These are phyloP conservation scores for Aspergillus hortae DNA, from an alignment of 2,329 filamentous ascomycete species.

Conservation along the genomic window DNA sequence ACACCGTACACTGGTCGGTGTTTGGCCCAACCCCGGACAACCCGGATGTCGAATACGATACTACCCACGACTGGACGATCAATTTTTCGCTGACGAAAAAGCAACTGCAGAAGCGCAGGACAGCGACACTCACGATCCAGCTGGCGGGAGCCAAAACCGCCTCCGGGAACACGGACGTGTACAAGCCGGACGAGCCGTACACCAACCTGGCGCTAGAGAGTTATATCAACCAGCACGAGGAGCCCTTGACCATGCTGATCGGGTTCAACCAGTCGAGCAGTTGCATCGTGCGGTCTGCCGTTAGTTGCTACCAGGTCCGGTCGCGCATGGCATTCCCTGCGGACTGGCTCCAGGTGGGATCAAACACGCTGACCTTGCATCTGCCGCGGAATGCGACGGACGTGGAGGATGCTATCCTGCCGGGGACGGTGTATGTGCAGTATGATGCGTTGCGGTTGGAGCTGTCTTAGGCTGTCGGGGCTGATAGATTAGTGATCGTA, in stretches of 20 bases:
- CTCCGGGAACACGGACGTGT: slow-evolving; percentile 59
- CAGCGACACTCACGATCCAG: slow-evolving; percentile 60
- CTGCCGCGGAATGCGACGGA: slow-evolving; percentile 59
- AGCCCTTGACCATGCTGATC: slow-evolving; percentile 21
- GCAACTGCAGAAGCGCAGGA: slow-evolving; percentile 41
- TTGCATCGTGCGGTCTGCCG: slow-evolving; percentile 58
- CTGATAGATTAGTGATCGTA: background rate
- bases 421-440: slow-evolving; percentile 58
- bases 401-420: slow-evolving; percentile 56
- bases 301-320: slow-evolving; percentile 60
- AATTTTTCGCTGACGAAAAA: slow-evolving; percentile 47
- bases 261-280: slow-evolving; percentile 56
- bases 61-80: slow-evolving; percentile 57
- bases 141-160: slow-evolving; percentile 62
- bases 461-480: slow-evolving; percentile 25
- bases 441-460: slow-evolving; percentile 64
- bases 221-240: slow-evolving; percentile 43
- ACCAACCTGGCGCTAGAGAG: slow-evolving; percentile 53
- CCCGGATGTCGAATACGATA: slow-evolving; percentile 39
- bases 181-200: slow-evolving; percentile 52
- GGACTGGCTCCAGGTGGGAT: slow-evolving; percentile 46
- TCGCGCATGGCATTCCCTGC: slow-evolving; percentile 59
- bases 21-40: slow-evolving; percentile 48
- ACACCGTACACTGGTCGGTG: slow-evolving; percentile 65
- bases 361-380: slow-evolving; percentile 56